phyloP scores from a whole-genome alignment of 495 filamentous ascomycete genomes.

The Xylaria telfairii region DNA sequence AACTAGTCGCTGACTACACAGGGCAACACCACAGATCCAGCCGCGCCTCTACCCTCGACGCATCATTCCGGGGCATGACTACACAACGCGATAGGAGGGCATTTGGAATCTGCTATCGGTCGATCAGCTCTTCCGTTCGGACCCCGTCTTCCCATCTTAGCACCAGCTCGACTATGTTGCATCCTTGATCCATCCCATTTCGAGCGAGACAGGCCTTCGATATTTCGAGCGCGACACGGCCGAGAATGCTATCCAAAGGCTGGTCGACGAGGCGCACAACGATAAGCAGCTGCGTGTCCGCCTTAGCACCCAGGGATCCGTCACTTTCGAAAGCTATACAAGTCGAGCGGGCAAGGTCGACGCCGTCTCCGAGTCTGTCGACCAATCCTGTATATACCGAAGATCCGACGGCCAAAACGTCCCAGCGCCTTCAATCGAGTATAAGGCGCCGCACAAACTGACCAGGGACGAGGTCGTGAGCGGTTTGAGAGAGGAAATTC shows the following conservation, averaged over 20 bases:
- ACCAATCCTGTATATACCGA: constrained; percentile 54
- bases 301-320: constrained; percentile 35
- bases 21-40: constrained; percentile 40
- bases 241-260: constrained; percentile 39
- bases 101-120: constrained; percentile 37
- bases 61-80: constrained; percentile 44
- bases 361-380: constrained; percentile 27
- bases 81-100: constrained; percentile 30
- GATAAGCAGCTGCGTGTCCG: constrained; percentile 34
- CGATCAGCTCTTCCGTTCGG: constrained; percentile 32
- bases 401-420: constrained; percentile 36
- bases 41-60: constrained; percentile 41
- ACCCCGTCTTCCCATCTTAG: constrained; percentile 36
- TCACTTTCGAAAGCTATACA: constrained; percentile 46
- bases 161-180: constrained; percentile 40
- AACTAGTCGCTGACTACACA: constrained; percentile 40
- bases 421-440: constrained; percentile 46
- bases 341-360: constrained; percentile 36
- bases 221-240: constrained; percentile 38
- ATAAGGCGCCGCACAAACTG: constrained; percentile 55
- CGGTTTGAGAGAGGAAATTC: constrained; percentile 39
- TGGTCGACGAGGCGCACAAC: constrained; percentile 36
- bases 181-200: constrained; percentile 34
- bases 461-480: constrained; percentile 34
- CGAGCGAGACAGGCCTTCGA: constrained; percentile 40